Evolutionary conservation across 2,329 filamentous ascomycete species (phyloP).

Genomic region (Ascochyta lentis): DNA sequence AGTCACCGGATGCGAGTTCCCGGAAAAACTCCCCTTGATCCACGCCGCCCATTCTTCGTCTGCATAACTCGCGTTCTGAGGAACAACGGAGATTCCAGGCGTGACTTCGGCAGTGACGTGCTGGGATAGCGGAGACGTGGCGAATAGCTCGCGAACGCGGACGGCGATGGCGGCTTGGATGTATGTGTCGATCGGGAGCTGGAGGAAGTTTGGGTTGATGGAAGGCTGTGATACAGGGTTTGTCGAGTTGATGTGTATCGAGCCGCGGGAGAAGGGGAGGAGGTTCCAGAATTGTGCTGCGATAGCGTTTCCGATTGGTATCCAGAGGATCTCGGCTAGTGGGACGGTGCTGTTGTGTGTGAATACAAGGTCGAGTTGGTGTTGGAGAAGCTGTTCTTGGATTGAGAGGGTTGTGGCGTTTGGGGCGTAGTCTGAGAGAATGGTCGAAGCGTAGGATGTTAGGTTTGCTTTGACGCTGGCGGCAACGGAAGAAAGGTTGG

Average conservation of each 20-base stretch:
- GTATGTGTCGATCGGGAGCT: conserved; percentile 48
- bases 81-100: conserved; percentile 32
- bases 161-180: conserved; percentile 46
- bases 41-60: conserved; percentile 32
- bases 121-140: conserved; percentile 33
- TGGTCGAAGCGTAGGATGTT: conserved; percentile 35
- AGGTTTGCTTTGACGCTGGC: conserved; percentile 34
- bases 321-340: conserved; percentile 57
- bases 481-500: conserved; percentile 30
- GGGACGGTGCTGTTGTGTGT: conserved; percentile 47
- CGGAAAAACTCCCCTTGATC: conserved; percentile 26
- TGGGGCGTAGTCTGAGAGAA: conserved; percentile 27
- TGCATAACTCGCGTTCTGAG: conserved; percentile 22
- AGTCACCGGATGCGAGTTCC: conserved; percentile 45
- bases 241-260: conserved; percentile 39
- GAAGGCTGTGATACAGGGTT: conserved; percentile 45
- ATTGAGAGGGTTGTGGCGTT: conserved; percentile 34
- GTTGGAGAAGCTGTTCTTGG: conserved; percentile 51
- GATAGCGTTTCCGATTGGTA: conserved; percentile 36
- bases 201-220: conserved; percentile 54
- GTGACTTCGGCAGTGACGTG: conserved; percentile 28
- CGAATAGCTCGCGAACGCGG: conserved; percentile 40
- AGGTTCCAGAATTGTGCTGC: conserved; percentile 51
- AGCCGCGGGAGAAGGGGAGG: conserved; percentile 46
- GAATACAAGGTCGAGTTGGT: conserved; percentile 60